A percentile compares a stretch with the other conserved stretches of the same genome.
These are phyloP conservation scores for Asterochloris erici DNA, from an alignment of 139 green algal genomes.

Conservation along the genomic window DNA sequence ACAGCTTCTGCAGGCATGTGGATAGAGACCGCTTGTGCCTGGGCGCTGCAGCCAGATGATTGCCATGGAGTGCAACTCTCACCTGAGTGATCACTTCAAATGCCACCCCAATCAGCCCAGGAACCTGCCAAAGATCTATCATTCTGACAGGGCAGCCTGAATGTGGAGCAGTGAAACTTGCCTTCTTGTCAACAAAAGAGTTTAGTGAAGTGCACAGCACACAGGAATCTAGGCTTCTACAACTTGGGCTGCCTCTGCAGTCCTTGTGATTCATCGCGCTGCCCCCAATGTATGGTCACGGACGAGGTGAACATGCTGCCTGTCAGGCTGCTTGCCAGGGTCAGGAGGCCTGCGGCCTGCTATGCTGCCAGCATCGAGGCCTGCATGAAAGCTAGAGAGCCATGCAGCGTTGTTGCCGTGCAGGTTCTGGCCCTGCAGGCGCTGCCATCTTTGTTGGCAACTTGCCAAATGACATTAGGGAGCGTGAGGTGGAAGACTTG, in stretches of 20 bases:
- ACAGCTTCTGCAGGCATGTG: constrained; percentile 30
- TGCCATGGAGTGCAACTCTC: not conserved
- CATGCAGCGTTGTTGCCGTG: too few relatives aligned
- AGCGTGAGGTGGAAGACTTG: constrained; percentile 84
- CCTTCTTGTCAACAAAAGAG: not conserved
- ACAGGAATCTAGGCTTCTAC: too few relatives aligned
- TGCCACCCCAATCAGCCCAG: not conserved
- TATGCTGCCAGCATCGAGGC: too few relatives aligned
- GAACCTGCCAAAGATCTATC: not conserved
- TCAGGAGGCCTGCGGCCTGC: too few relatives aligned
- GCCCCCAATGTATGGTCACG: too few relatives aligned
- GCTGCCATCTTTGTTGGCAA: constrained; percentile 76
- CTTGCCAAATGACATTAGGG: constrained; percentile 76
- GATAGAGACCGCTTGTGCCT: not conserved
- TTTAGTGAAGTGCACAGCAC: too few relatives aligned
- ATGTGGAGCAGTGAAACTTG: not conserved
- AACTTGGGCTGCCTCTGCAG: too few relatives aligned
- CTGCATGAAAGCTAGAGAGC: too few relatives aligned
- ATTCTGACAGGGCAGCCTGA: not conserved
- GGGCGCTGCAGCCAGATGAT: not conserved
- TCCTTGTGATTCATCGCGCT: too few relatives aligned
- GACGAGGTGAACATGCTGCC: too few relatives aligned
- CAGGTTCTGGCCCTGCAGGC: not conserved
- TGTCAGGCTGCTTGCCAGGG: too few relatives aligned
- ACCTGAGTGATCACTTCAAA: constrained; percentile 15